Base-by-base conservation (phyloP, 495 filamentous ascomycete genomes). In the Durotheca rogersii region DNA sequence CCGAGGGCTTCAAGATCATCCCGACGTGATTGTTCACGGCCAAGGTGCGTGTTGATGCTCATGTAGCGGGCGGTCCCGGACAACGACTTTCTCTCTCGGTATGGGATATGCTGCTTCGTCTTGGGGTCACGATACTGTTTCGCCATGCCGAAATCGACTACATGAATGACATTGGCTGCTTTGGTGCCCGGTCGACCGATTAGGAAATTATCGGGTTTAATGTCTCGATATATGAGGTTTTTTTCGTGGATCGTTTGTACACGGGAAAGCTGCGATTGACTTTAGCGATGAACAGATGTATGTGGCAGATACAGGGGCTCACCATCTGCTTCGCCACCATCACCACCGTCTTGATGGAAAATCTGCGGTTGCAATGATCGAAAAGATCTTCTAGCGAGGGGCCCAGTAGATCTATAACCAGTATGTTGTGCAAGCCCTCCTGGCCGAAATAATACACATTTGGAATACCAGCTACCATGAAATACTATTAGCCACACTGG, bases 241-340 rank as follows among this genome's bases (percentile, higher is more conserved):
- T 97, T 99, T 73, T 99, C 93, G 72, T 99, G 93, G 52, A 99
- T 99, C 0, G 93, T 99, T 79, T 99, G 93, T 18, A 99, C 94
- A 46, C 93, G 82, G 29, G 94, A 99, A 31, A 99, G 80, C 90
- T 91, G 64, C 4, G 37, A 39, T 30, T 30, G 5, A 1, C 23
- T n/a, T 60, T 44, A 55, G 56, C n/a, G n/a, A 25, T 19, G 15
- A 21, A 25, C 9, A 11, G 19, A 18, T 19, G 41, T 35, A 51
- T 11, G 31, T 23, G 18, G 19, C 11, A 27, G 16, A 19, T 14
- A 7, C 19, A n/a, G 32, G n/a, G 17, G 77, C 80, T 15, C 67
- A 95, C 90, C 93, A 99, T 99, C 66, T 99, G 93, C 73, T 99
- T 99, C 17, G 93, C 93, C 23, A 99, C 92, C 93, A 99, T 97